Conservation (phyloP, 2,329 filamentous ascomycete species). For the Alternaria angustiovoidea region DNA sequence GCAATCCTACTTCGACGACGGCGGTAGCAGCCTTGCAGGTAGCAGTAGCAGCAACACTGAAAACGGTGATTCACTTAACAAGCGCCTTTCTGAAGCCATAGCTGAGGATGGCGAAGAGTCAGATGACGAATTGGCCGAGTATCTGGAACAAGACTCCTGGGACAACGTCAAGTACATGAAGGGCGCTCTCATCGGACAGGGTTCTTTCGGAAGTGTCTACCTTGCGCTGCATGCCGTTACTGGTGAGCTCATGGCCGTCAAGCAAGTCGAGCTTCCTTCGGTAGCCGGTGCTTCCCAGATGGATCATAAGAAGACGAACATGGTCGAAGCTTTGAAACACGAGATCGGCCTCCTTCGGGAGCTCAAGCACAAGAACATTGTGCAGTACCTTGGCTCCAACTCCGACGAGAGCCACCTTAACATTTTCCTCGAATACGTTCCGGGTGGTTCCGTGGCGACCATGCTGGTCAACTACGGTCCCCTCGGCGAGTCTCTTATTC, state of each 20-base stretch:
- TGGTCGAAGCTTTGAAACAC: conserved; percentile 96
- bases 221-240: conserved; percentile 94
- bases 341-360: conserved; percentile 95
- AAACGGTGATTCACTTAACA: conserved; percentile 75
- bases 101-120: conserved; percentile 91
- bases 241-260: conserved; percentile 96
- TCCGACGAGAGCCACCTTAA: conserved; percentile 92
- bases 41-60: conserved; percentile 68
- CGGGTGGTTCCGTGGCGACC: conserved; percentile 94
- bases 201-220: conserved; percentile 95
- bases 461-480: conserved; percentile 99
- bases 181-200: conserved; percentile 94
- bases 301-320: conserved; percentile 93
- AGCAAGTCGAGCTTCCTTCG: conserved; percentile 93
- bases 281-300: conserved; percentile 74
- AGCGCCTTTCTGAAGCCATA: conserved; percentile 82
- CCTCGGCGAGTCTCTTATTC: conserved; percentile 88
- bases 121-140: conserved; percentile 88
- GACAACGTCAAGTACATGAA: conserved; percentile 99
- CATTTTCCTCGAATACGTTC: conserved; percentile 99
- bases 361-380: conserved; percentile 94
- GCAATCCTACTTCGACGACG: conserved; percentile 87
- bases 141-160: conserved; percentile 91
- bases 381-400: conserved; percentile 95
- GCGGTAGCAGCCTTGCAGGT: conserved; percentile 74